Base-by-base conservation (phyloP, 2,329 filamentous ascomycete species). In the Microdochium bolleyi region DNA sequence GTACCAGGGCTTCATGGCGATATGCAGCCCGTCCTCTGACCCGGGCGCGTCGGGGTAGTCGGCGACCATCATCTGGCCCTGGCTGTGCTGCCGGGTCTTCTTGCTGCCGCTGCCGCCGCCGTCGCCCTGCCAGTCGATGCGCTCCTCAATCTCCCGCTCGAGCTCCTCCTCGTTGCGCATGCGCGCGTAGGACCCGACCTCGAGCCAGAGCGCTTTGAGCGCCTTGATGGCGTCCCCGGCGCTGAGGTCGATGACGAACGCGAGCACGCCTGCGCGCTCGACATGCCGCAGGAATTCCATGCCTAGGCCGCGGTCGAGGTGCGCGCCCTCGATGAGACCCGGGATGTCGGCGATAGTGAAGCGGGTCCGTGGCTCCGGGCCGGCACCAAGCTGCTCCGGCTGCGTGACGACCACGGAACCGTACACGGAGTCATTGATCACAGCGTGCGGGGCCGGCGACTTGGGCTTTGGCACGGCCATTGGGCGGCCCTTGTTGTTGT, bases 301-400 rank as follows among this genome's bases (percentile, higher is more conserved):
- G 1, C 94, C 94, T 0, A 99, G 80, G 0, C 94, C 94, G 58
- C 85, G 87, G 70, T 99, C 92, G 9, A 96, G 79, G 70, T 97
- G 92, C 0, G 94, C 94, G 58, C 89, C 91, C 67, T 95, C 86
- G 49, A 99, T 90, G 55, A 99, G 75, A 1, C 94, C 94, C 1
- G 94, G 94, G 53, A 99, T 97, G 67, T 99, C 94, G 16, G 94
- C 94, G 55, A 99, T 87, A 9, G 89, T 95, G 69, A 97, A 96
- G 53, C 88, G 84, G 1, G 87, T 90, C 32, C 91, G 80, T 1
- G 80, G 73, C 67, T 67, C 75, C 49, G 77, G 71, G 16, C 57
- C 59, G n/a, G 57, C 56, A 37, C 55, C 58, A 50, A 62, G 54
- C 50, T 59, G 61, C 21, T 56, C 49, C 24, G 53, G 56, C 38